Percentiles rank a stretch among this genome's conserved stretches.
These are phyloP conservation scores for Evansstolkia leycettana DNA, from an alignment of 495 filamentous ascomycete species.

Conservation along the genomic window DNA sequence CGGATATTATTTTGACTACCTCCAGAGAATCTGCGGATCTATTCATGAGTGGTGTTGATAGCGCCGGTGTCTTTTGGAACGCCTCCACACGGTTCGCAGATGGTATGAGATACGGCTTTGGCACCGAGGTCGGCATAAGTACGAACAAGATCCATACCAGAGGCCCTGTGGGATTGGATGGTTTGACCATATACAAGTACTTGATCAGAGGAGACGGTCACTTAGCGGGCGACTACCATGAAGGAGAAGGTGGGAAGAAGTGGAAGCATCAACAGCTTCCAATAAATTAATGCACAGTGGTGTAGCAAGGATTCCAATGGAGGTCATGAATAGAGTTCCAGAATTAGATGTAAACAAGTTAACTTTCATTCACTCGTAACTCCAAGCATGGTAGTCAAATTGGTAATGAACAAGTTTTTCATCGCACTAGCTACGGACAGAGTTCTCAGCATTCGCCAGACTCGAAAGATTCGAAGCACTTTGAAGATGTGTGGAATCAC, in stretches of 20 bases:
- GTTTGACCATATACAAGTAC: slow-evolving; percentile 95
- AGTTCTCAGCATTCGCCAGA: too few species aligned
- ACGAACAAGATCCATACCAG: slow-evolving; percentile 97
- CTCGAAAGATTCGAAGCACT: too few species aligned
- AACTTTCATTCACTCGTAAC: neutral
- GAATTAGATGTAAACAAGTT: neutral
- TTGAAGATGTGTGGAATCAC: slow-evolving; percentile 1
- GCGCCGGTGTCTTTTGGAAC: slow-evolving; percentile 94
- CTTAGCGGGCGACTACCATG: slow-evolving; percentile 57
- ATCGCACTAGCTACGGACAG: too few species aligned
- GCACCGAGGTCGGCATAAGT: slow-evolving; percentile 94
- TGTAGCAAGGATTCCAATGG: slow-evolving; percentile 3
- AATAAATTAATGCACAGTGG: slow-evolving; percentile 3
- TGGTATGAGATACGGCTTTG: slow-evolving; percentile 94
- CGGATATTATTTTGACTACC: slow-evolving; percentile 76
- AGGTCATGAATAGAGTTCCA: neutral
- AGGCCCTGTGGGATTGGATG: slow-evolving; percentile 88
- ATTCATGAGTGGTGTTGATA: slow-evolving; percentile 79
- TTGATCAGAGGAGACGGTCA: slow-evolving; percentile 73
- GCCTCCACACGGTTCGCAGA: slow-evolving; percentile 89
- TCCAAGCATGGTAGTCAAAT: too few species aligned
- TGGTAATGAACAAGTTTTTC: too few species aligned
- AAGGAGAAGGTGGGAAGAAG: slow-evolving; percentile 45
- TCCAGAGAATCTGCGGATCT: slow-evolving; percentile 49
- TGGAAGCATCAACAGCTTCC: slow-evolving; percentile 58